Evolutionary conservation across 1,284 basidiomycete species (phyloP).

Genomic region (Naganishia sp.): DNA sequence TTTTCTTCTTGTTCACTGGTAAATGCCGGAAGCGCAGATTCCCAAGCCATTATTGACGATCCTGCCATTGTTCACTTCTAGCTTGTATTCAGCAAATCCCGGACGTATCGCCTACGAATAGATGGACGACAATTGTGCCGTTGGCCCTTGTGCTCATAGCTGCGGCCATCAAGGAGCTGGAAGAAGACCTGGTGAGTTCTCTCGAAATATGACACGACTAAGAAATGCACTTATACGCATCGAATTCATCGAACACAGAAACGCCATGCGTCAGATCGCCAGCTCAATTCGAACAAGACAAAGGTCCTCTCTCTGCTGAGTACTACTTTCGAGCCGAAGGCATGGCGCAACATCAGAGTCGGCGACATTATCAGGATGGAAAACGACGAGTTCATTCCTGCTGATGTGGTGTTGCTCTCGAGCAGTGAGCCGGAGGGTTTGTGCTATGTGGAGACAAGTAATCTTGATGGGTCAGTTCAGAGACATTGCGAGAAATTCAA

Average conservation of each 20-base stretch:
- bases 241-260: slow-evolving; percentile 59
- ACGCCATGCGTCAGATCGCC: slow-evolving; percentile 91
- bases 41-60: background rate
- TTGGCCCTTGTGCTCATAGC: slow-evolving; percentile 86
- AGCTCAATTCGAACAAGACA: slow-evolving; percentile 80
- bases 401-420: slow-evolving; percentile 83
- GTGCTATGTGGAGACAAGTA: slow-evolving; percentile 96
- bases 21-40: slow-evolving; percentile 12
- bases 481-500: background rate
- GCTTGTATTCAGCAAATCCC: slow-evolving; percentile 98
- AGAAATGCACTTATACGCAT: background rate
- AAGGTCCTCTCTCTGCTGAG: slow-evolving; percentile 68
- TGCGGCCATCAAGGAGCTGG: slow-evolving; percentile 93
- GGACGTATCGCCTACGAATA: slow-evolving; percentile 93
- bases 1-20: slow-evolving; percentile 96
- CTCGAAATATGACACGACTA: background rate
- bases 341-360: slow-evolving; percentile 87
- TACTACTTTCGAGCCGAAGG: slow-evolving; percentile 69
- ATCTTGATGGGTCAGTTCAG: slow-evolving; percentile 83
- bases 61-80: slow-evolving; percentile 15
- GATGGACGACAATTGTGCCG: slow-evolving; percentile 92
- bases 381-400: slow-evolving; percentile 92
- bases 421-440: slow-evolving; percentile 95
- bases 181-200: slow-evolving; percentile 73
- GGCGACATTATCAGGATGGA: slow-evolving; percentile 92